Evolutionary conservation across 257 asterid species (phyloP), one percentile per base, ranked within the genome.

Genomic region (Nicotiana noctiflora): DNA sequence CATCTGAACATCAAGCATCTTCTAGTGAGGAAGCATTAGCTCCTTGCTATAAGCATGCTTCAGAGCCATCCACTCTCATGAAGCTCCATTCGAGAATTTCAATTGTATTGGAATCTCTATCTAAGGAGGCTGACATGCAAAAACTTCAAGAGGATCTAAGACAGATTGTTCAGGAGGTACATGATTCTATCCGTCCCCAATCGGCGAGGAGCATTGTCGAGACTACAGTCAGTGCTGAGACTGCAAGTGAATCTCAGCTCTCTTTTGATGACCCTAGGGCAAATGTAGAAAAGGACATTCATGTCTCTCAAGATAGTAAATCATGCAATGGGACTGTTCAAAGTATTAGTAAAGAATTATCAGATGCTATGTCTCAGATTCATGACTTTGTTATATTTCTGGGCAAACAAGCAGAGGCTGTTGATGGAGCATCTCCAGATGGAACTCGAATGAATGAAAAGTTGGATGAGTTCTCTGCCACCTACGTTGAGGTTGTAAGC

Each of bases 371-470:
- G 40, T 82, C 88, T 82, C 91, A 87, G 70, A 93, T 96, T 87
- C 83, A 82, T 81, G 90, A 93, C 75, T 96, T 92, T 70, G 85
- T 91, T 62, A 80, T 74, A 86, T 80, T 90, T 83, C 89, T 96
- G 84, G 97, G 92, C 74, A 90, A 91, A 84, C 97, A 91, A 85
- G 89, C 89, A 9, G 88, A 91, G 87, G 78, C 88, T 70, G 85
- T 91, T 40, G 91, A 86, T n/a, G 93, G 86, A 75, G 85, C 90
- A 82, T 83, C 88, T 82, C 83, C 83, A 4, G 91, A 90, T 59
- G 91, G 89, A 75, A 91, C 86, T 84, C 91, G 89, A 70, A 84
- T 94, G 56, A 84, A 82, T 72, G 83, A 84, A 61, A 84, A 83
- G 59, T 85, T 94, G 51, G 88, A 86, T 60, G 85, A 49, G 53